Base-by-base conservation (phyloP, 2,329 filamentous ascomycete genomes). In the Colletotrichum lini region DNA sequence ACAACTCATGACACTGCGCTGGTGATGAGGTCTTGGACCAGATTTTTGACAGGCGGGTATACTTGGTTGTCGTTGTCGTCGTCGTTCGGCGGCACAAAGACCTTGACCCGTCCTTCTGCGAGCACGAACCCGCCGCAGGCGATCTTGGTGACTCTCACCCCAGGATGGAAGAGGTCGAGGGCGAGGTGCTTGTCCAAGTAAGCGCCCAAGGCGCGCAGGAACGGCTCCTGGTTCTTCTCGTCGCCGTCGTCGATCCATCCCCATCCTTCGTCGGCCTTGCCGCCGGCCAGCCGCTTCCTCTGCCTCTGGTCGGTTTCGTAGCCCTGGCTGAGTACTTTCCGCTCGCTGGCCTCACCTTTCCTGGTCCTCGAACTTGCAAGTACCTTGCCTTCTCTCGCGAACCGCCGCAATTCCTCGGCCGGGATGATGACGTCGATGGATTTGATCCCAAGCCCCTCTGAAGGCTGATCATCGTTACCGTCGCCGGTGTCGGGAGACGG, bases 111-210 rank as follows among this genome's bases (percentile, higher is more conserved):
- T 13, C 80, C 84, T 72, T 89, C 87, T 0, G 86, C 85, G 13
- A 90, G 78, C 47, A 86, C 85, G 67, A 90, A 91, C 0, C 87
- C 88, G 0, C 84, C 85, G 70, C 88, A 90, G 0, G 87, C 87
- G 38, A 90, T 82, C 72, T 88, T 87, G 15, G 80, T 80, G 30
- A 90, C 78, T 2, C 83, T 80, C 3, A 90, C 87, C n/a, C 84
- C 82, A 0, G 88, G 86, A 73, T 90, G 87, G 66, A 88, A 87
- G 73, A 90, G 74, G 74, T 90, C 82, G 16, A 91, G 77, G 0
- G 85, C 87, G 6, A 90, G 80, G 71, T 90, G 87, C n/a, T 84
- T 80, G 65, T 84, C 78, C 8, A 90, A 71, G 67, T 90, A 90
- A 6, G 76, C 76, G 0, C 82, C 84, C 21, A 90, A 74, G 0